These are phyloP conservation scores for Neoboletus magnificus DNA, from an alignment of 768 basidiomycete species.

Conservation along the genomic window DNA sequence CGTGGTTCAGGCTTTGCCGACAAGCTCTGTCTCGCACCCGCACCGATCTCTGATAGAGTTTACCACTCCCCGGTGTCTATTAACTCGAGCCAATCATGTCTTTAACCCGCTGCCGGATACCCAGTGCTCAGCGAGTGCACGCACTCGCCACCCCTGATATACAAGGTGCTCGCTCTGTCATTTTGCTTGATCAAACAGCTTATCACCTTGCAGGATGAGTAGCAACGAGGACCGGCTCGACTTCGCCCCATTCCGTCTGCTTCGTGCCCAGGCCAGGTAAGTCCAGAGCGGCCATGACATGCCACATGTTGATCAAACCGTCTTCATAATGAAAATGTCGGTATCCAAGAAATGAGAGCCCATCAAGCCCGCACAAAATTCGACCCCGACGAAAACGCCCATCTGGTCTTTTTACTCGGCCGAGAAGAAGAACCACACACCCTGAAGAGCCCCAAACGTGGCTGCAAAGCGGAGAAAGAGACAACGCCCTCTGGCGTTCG, in stretches of 20 bases:
- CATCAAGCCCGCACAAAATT: slow-evolving; percentile 7
- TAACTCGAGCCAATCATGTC: background rate
- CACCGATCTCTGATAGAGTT: background rate
- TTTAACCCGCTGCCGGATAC: background rate
- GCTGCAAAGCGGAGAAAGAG: background rate
- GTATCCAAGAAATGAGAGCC: background rate
- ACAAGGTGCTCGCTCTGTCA: background rate
- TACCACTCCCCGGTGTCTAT: slow-evolving; percentile 1
- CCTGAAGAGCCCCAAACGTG: background rate
- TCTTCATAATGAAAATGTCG: background rate
- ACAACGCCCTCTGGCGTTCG: no score
- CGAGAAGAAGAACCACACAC: background rate
- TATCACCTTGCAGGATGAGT: background rate
- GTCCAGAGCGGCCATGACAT: background rate
- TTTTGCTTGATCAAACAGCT: background rate
- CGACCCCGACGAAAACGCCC: background rate
- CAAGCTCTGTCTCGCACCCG: background rate
- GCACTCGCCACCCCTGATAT: background rate
- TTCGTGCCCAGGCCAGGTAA: background rate
- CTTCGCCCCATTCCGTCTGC: background rate
- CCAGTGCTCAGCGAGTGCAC: background rate
- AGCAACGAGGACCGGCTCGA: background rate
- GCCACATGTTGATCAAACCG: background rate
- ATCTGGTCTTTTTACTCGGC: background rate
- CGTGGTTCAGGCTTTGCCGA: background rate